Base-by-base conservation (phyloP, 768 basidiomycete species). In the Rossbeevera mucosa region DNA sequence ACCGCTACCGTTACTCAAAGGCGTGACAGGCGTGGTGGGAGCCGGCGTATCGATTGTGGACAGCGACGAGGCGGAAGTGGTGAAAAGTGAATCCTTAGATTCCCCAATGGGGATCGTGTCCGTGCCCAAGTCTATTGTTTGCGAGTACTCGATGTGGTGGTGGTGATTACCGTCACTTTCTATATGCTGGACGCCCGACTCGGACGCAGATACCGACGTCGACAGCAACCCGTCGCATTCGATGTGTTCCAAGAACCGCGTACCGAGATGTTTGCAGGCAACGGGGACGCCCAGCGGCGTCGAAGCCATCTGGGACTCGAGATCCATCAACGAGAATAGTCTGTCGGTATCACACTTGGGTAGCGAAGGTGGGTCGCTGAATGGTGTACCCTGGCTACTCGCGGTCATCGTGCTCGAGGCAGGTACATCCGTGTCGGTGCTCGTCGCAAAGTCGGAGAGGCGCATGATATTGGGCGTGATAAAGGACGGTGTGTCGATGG, bases 61-160 rank as follows among this genome's bases (percentile, higher is more conserved):
- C 21, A 63, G n/a, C 5, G 63, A 65, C 11, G 63, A 64, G 2
- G 50, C 36, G 12, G 65, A 66, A 4, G 65, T 51, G 31, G 63
- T 56, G 44, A 69, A 69, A 13, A 68, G 60, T 9, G 65, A 66
- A 31, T 66, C 65, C 25, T 57, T 65, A 33, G 63, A 70, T 43
- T 70, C 66, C 0, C 31, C 57, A 16, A 55, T 36, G 18, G 63
- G 53, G 4, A 64, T 55, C 2, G 48, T 53, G 43, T 48, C 21
- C 0, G 50, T 48, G 21, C 38, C 43, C 14, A 42, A 38, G 43
- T 38, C 36, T 38, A 48, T 44, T 18, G 44, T 16, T 4, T 40
- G 48, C 14, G 5, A 20, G 13, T 36, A 25, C 13, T 13, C n/a
- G n/a, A 18, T 4, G 12, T 53, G 49, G 7, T 21, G 41, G 1